Percentiles rank a stretch among this genome's conserved stretches.
phyloP scores from a whole-genome alignment of 1,284 basidiomycete genomes.

The Phylloporus sp. region DNA sequence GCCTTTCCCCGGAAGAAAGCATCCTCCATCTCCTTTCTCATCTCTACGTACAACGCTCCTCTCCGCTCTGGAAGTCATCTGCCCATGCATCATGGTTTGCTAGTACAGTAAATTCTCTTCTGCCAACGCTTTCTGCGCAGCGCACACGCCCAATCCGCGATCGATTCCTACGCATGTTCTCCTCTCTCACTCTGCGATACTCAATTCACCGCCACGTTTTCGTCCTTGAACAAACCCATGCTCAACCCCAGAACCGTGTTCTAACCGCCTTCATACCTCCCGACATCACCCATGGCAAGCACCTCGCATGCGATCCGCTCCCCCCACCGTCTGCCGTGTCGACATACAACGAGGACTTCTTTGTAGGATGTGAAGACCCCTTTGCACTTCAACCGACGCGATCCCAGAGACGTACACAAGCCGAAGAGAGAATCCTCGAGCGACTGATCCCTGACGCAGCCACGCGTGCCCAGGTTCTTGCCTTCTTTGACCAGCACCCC shows the following conservation, averaged over 20 bases:
- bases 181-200: slow-evolving; percentile 50
- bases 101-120: slow-evolving; percentile 54
- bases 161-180: slow-evolving; percentile 56
- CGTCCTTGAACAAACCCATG: slow-evolving; percentile 69
- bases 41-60: slow-evolving; percentile 83
- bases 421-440: slow-evolving; percentile 59
- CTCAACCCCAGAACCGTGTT: slow-evolving; percentile 46
- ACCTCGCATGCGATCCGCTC: slow-evolving; percentile 82
- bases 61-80: slow-evolving; percentile 82
- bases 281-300: slow-evolving; percentile 54
- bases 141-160: slow-evolving; percentile 47
- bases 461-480: slow-evolving; percentile 65
- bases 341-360: slow-evolving; percentile 76
- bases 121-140: slow-evolving; percentile 45
- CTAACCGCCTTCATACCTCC: slow-evolving; percentile 78
- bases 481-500: slow-evolving; percentile 25
- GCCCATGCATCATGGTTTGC: slow-evolving; percentile 75
- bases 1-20: slow-evolving; percentile 50
- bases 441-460: slow-evolving; percentile 64
- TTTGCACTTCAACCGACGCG: slow-evolving; percentile 40
- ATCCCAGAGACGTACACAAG: slow-evolving; percentile 51
- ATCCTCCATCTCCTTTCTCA: slow-evolving; percentile 79
- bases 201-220: slow-evolving; percentile 79
- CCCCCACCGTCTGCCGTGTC: slow-evolving; percentile 70
- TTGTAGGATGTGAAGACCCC: slow-evolving; percentile 67